Percentiles rank a stretch among this genome's conserved stretches.
Conservation (phyloP, 176 grass and related monocot genomes). For the Triticum monococcum region DNA sequence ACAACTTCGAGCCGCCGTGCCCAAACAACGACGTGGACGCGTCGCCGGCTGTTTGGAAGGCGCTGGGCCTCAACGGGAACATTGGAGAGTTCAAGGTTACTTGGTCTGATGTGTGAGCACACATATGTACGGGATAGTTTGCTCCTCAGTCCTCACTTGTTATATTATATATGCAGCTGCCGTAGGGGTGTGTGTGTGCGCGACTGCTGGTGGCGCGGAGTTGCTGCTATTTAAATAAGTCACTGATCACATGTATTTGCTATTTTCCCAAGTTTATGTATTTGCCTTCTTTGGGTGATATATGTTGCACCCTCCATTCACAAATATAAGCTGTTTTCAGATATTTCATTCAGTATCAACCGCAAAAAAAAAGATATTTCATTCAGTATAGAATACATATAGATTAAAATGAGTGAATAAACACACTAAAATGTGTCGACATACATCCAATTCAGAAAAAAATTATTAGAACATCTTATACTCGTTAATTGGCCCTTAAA, state of each 20-base stretch:
- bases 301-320: too few species aligned
- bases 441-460: too few species aligned
- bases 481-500: too few species aligned
- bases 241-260: neutral
- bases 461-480: too few species aligned
- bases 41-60: neutral
- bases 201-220: neutral
- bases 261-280: neutral
- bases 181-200: neutral
- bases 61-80: slow-evolving; percentile 28
- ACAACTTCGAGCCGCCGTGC: slow-evolving; percentile 60
- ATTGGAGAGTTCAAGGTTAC: slow-evolving; percentile 17
- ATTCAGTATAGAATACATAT: too few species aligned
- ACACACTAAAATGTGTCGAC: too few species aligned
- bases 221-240: neutral
- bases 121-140: neutral
- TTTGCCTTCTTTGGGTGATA: too few species aligned
- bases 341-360: too few species aligned
- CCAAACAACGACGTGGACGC: slow-evolving; percentile 47
- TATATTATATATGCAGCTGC: neutral
- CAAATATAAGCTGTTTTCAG: too few species aligned
- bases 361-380: too few species aligned
- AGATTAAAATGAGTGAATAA: too few species aligned
- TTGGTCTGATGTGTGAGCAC: slow-evolving; percentile 33
- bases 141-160: neutral